A percentile compares a stretch with the other conserved stretches of the same genome.
Conservation (phyloP, 2,329 filamentous ascomycete genomes). For the Sclerotiophoma versabilis region DNA sequence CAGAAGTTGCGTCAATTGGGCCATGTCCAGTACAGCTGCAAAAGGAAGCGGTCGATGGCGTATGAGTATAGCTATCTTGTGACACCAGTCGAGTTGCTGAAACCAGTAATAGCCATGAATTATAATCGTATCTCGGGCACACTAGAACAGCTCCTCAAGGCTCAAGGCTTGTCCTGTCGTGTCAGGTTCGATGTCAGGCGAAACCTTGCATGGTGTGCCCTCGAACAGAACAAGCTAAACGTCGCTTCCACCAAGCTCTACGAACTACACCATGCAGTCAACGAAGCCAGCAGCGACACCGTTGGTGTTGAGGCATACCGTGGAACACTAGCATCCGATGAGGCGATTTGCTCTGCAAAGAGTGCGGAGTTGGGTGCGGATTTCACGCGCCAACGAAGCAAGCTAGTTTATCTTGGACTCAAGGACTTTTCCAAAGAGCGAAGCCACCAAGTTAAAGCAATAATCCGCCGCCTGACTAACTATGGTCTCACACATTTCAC, state of each 20-base stretch:
- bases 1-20: neutral
- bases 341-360: neutral
- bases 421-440: neutral
- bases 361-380: neutral
- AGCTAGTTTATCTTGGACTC: neutral
- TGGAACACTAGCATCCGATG: neutral
- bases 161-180: neutral
- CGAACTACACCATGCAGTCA: neutral
- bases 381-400: neutral
- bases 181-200: neutral
- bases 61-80: neutral
- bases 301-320: neutral
- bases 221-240: neutral
- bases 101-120: neutral
- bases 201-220: neutral
- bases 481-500: neutral
- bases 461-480: neutral
- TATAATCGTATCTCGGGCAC: neutral
- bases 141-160: neutral
- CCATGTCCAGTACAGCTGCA: neutral
- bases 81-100: neutral
- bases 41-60: neutral
- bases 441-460: neutral
- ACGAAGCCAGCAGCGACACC: neutral
- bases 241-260: neutral